Base-by-base conservation (phyloP, 768 basidiomycete species). In the Mycena capillaripes region DNA sequence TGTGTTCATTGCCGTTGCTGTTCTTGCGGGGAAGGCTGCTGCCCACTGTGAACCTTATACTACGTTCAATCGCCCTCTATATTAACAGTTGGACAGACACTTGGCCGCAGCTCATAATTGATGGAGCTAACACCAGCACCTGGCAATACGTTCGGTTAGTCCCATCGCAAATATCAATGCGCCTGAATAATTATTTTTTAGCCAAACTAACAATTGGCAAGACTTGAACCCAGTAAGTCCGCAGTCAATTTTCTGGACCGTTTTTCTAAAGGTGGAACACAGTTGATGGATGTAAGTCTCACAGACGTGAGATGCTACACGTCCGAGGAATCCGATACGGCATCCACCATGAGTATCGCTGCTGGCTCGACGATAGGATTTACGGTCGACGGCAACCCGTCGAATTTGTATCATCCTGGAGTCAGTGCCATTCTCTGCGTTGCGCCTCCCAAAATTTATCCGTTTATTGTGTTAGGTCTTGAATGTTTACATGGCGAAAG, bases 331-430 rank as follows among this genome's bases (percentile, higher is more conserved):
- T 59, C 71, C 42, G 72, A 77, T 16, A 80, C 79, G 16, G 76
- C 81, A 27, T 60, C 77, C 69, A 81, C 79, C 17, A 71, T 76
- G 57, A 76, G 74, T 56, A 79, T 83, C 59, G 69, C 76, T 21
- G 82, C 82, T 23, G 82, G 82, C 36, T 70, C 75, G 21, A 75
- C 73, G 57, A 64, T 82, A 50, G 81, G 81, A 30, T 68, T 68
- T 11, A 59, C 58, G 8, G 58, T 59, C 23, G 25, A 29, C 12
- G 58, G 58, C 4, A 59, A 59, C 58, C 58, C 58, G 8, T 25
- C 36, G 5, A 59, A 38, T 25, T 16, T 59, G 7, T 73, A 73
- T 38, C 72, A 73, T 57, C 53, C 62, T 19, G 58, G 36, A 40
- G 58, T 27, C 36, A 32, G 53, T 55, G 9, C 14, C 0, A 55